Evolutionary conservation across 805 yeast genomes (phyloP).

Genomic region (Tetrapisispora iriomotensis): DNA sequence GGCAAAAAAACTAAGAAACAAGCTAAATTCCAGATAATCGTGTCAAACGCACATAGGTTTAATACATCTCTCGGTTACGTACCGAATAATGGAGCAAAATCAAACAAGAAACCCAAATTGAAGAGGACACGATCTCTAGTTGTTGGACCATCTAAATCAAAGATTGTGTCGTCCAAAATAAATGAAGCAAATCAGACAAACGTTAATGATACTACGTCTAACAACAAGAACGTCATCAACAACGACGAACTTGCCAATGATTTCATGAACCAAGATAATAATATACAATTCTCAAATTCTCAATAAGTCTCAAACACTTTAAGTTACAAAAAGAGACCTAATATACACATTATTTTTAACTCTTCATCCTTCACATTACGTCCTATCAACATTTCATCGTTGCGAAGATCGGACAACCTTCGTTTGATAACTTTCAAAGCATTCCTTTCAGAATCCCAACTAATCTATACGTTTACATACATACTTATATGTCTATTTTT

Average conservation of each 20-base stretch:
- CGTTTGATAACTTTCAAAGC: no score
- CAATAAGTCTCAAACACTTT: background rate
- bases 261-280: background rate
- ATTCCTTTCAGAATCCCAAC: no score
- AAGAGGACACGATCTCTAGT: conserved; percentile 23
- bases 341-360: background rate
- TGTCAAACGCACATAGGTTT: conserved; percentile 27
- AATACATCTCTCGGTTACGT: conserved; percentile 8
- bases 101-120: conserved; percentile 10
- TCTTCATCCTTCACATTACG: no score
- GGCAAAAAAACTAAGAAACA: conserved; percentile 13
- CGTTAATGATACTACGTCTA: background rate
- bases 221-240: background rate
- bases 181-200: conserved; percentile 3
- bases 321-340: background rate
- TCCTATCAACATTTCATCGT: no score
- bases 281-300: conserved; percentile 6
- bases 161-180: background rate
- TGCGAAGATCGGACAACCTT: no score
- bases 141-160: conserved; percentile 8
- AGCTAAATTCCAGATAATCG: conserved; percentile 29
- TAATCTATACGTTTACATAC: no score
- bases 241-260: background rate
- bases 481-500: no score
- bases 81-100: conserved; percentile 8